Evolutionary conservation across 495 filamentous ascomycete species (phyloP).

Genomic region (Alectoria sarmentosa): DNA sequence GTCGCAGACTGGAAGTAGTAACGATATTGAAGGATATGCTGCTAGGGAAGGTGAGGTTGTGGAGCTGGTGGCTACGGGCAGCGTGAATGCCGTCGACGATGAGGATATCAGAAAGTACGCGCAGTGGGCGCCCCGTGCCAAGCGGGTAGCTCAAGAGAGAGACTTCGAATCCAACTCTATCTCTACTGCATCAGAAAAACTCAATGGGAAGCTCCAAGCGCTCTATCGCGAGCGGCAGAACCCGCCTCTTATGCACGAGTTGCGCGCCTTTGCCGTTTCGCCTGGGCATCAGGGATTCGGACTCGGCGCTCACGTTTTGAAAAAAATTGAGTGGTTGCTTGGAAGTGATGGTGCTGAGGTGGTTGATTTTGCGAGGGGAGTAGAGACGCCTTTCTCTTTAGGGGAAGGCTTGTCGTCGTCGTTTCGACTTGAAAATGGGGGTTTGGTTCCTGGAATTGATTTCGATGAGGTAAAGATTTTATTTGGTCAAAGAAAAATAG

Average conservation of each 20-base stretch:
- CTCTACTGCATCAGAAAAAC: neutral
- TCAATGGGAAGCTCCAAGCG: neutral
- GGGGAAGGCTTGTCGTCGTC: no score
- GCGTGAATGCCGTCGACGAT: neutral
- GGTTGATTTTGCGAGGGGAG: neutral
- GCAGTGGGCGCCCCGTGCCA: neutral
- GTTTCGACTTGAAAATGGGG: neutral
- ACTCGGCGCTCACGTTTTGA: neutral
- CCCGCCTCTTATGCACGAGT: neutral
- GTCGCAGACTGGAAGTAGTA: no score
- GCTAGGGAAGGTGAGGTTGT: neutral
- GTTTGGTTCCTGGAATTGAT: neutral
- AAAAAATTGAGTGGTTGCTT: neutral
- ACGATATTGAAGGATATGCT: no score
- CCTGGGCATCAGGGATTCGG: neutral
- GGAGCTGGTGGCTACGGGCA: neutral
- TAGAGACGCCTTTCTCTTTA: neutral
- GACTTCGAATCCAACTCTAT: neutral
- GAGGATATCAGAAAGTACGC: neutral
- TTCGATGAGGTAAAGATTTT: neutral
- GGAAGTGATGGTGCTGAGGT: neutral
- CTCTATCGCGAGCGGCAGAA: neutral
- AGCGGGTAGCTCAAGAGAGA: neutral
- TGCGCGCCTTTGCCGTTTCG: neutral
- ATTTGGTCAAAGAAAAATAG: neutral